Evolutionary conservation across 2,329 filamentous ascomycete species (phyloP).

Genomic region (Diaporthe citriasiana): DNA sequence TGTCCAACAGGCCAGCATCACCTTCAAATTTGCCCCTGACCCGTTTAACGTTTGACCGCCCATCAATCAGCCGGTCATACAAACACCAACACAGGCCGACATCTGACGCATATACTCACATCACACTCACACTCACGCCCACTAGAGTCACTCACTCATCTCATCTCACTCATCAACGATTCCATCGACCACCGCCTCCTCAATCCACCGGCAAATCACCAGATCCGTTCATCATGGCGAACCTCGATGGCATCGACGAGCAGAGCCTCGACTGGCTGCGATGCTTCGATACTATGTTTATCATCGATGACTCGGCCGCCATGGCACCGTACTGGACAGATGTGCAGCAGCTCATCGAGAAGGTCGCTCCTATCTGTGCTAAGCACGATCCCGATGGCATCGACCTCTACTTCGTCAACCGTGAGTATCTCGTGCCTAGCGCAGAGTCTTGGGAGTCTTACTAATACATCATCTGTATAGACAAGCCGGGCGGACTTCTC

Average conservation of each 20-base stretch:
- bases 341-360: conserved; percentile 35
- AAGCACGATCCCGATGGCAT: conserved; percentile 35
- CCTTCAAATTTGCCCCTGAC: conserved; percentile 33
- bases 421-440: not conserved
- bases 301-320: conserved; percentile 34
- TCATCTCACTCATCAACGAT: not conserved
- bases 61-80: conserved; percentile 14
- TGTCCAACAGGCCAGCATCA: conserved; percentile 20
- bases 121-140: conserved; percentile 1
- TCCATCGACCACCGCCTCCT: not conserved
- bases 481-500: conserved; percentile 36
- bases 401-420: conserved; percentile 37
- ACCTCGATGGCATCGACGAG: conserved; percentile 35
- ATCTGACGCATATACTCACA: not conserved
- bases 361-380: conserved; percentile 33
- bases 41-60: conserved; percentile 29
- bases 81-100: conserved; percentile 19
- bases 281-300: conserved; percentile 37
- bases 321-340: conserved; percentile 35
- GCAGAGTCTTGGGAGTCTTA: not conserved
- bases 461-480: not conserved
- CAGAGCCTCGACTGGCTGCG: conserved; percentile 37
- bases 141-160: conserved; percentile 15
- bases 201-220: not conserved
- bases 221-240: conserved; percentile 32